Base-by-base conservation (phyloP, 2,329 filamentous ascomycete genomes). In the Hypoxylon sp. region DNA sequence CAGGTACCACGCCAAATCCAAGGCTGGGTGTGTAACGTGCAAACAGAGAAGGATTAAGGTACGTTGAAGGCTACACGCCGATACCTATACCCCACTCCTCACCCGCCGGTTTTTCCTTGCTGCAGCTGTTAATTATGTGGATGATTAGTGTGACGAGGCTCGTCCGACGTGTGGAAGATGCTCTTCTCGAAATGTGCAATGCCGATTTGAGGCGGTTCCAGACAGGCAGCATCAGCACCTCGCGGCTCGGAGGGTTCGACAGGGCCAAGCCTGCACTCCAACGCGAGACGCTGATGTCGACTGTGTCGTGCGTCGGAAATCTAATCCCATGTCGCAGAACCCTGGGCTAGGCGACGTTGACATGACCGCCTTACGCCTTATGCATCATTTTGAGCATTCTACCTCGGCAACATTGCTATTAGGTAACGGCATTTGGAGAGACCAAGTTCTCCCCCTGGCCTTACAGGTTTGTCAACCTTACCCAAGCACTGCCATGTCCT, bases 41-140 rank as follows among this genome's bases (percentile, higher is more conserved):
- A 66, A 66, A 14, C 19, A 37, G 22, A 37, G 63, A 46, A 61
- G 35, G 47, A 10, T 61, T 24, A 66, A 66, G 63, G 63, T 66
- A 42, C 8, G 61, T 26, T 47, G 37, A 26, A 9, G 39, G 39
- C 17, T 44, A 44, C 17, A 44, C 17, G 11, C 17, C 39, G 9
- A 22, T 44, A 22, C n/a, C 5, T 8, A 19, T 22, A 44, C 9
- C 39, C 9, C 39, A 44, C 17, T 11, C 3, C 17, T 19, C 8
- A 5, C 39, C 39, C 22, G 17, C 14, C 5, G 11, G 8, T 44
- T 3, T 22, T 19, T 44, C 39, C 8, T 19, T 13, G 39, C 17
- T 22, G 39, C 6, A 3, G 39, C 11, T 3, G 8, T 22, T 19
- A 39, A 17, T 22, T 22, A 44, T 19, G 17, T 44, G 39, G 39